These are phyloP conservation scores for Chlorella sp. DNA, from an alignment of 139 green algal genomes.

Conservation along the genomic window DNA sequence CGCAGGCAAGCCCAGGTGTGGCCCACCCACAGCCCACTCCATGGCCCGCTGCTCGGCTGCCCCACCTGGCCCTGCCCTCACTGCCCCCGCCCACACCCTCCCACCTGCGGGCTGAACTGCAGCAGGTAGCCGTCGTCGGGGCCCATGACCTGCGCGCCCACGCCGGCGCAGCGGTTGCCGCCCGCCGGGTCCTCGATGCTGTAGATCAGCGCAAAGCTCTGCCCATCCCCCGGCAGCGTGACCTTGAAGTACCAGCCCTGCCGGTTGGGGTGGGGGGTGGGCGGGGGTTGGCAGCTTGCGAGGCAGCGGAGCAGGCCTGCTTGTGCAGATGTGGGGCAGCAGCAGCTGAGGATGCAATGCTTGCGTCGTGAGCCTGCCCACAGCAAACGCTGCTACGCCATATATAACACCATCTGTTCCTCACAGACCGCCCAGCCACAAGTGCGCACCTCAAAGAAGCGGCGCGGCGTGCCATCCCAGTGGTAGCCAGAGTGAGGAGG, in stretches of 20 bases:
- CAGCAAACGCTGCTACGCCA: no score
- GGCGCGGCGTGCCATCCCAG: slow-evolving; percentile 37
- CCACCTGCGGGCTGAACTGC: slow-evolving; percentile 74
- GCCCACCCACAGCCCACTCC: not conserved
- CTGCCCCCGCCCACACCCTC: not conserved
- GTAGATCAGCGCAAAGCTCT: slow-evolving; percentile 97
- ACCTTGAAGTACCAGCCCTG: slow-evolving; percentile 97
- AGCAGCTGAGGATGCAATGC: not conserved
- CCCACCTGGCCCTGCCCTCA: not conserved
- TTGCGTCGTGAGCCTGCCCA: not conserved
- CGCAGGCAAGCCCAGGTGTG: no score
- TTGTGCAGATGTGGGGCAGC: not conserved
- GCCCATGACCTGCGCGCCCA: slow-evolving; percentile 92
- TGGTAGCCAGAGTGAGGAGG: slow-evolving; percentile 48
- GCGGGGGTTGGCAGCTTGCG: not conserved
- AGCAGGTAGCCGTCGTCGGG: slow-evolving; percentile 91
- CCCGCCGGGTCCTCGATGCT: slow-evolving; percentile 88
- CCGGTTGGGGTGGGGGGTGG: slow-evolving; percentile 69
- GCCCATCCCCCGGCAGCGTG: slow-evolving; percentile 76
- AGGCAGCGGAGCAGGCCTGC: no score
- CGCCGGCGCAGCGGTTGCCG: slow-evolving; percentile 42
- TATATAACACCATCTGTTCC: not conserved
- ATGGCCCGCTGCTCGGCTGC: not conserved
- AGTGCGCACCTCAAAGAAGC: not conserved
- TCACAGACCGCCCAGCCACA: not conserved